Conservation (phyloP, 768 basidiomycete species). For the Mycena pura region DNA sequence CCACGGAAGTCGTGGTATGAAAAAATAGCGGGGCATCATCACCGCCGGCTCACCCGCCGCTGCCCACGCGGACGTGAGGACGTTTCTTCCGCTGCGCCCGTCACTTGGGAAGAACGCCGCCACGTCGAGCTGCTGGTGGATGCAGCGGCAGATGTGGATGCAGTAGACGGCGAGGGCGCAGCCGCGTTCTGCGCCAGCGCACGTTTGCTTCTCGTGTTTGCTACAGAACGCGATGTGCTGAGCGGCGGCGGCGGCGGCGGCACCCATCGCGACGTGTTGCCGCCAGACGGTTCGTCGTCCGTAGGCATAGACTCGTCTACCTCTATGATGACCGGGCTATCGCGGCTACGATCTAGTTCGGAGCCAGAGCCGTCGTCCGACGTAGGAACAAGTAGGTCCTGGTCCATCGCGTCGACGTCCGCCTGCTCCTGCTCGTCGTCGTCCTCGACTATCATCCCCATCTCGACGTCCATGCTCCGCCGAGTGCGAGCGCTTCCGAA, state of each 20-base stretch:
- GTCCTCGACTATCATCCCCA: slow-evolving; percentile 16
- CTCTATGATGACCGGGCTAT: slow-evolving; percentile 15
- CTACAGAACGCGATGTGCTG: slow-evolving; percentile 10
- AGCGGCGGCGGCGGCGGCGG: slow-evolving; percentile 15
- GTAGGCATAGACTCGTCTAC: slow-evolving; percentile 13
- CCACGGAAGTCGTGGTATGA: background rate
- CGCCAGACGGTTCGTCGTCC: slow-evolving; percentile 12
- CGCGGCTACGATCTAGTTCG: background rate
- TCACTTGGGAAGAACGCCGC: slow-evolving; percentile 13
- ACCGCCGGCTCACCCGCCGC: slow-evolving; percentile 18
- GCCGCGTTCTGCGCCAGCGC: background rate
- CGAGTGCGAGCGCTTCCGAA: slow-evolving; percentile 11
- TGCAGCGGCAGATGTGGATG: background rate
- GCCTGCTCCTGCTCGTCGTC: slow-evolving; percentile 60
- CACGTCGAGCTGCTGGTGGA: slow-evolving; percentile 1
- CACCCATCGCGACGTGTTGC: slow-evolving; percentile 18
- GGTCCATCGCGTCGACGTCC: slow-evolving; percentile 78
- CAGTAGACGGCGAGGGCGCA: background rate
- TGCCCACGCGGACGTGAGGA: slow-evolving; percentile 11
- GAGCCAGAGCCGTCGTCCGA: slow-evolving; percentile 7
- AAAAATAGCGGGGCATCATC: background rate
- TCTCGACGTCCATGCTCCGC: slow-evolving; percentile 16
- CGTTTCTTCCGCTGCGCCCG: slow-evolving; percentile 9
- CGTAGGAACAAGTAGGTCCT: slow-evolving; percentile 48
- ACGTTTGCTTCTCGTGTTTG: no score